Evolutionary conservation across 179 eudicot species (phyloP).

Genomic region (Corrigiola litoralis): DNA sequence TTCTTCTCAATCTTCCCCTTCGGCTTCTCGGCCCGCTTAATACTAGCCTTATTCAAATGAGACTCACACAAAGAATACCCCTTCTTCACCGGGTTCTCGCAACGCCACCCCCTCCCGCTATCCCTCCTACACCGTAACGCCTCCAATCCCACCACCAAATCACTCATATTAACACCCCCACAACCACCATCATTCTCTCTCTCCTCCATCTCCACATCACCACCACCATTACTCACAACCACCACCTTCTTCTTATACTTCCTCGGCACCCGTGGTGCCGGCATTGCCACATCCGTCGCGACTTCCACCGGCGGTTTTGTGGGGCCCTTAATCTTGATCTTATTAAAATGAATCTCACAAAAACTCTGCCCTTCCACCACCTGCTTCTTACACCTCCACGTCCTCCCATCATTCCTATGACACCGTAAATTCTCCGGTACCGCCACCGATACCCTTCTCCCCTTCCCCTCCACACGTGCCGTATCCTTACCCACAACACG

Average conservation of each 20-base stretch:
- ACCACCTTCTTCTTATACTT: background rate
- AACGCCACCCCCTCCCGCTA: conserved; percentile 22
- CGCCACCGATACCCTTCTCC: background rate
- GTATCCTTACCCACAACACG: background rate
- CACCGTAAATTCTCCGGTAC: conserved; percentile 26
- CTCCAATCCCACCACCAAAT: background rate
- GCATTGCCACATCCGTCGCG: background rate
- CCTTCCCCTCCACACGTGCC: background rate
- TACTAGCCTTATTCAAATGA: conserved; percentile 2
- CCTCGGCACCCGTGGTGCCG: background rate
- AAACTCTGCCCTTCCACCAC: conserved; percentile 17
- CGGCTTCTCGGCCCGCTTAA: background rate
- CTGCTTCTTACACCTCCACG: conserved; percentile 24
- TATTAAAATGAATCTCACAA: conserved; percentile 17
- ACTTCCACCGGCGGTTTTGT: background rate
- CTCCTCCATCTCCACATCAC: background rate
- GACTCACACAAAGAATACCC: conserved; percentile 8
- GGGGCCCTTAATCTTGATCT: background rate
- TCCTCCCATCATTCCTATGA: conserved; percentile 12
- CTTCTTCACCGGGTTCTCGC: conserved; percentile 4
- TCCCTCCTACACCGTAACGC: conserved; percentile 5
- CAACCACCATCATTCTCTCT: background rate
- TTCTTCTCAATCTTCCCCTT: background rate
- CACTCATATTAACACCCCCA: background rate
- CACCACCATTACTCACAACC: background rate